Evolutionary conservation across 768 basidiomycete genomes (phyloP).

Genomic region (Russula sp.): DNA sequence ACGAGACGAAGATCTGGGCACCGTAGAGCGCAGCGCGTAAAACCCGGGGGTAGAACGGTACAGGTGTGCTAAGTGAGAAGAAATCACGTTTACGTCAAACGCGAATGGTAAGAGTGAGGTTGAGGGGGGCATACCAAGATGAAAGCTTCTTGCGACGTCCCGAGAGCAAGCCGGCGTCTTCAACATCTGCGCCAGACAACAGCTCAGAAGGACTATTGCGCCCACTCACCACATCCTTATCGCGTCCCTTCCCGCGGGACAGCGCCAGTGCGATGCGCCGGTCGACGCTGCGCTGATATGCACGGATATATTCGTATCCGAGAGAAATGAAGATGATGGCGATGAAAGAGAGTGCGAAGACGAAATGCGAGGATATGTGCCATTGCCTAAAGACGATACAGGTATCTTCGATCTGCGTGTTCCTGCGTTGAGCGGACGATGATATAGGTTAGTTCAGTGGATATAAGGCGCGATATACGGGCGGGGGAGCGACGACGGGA

Average conservation of each 20-base stretch:
- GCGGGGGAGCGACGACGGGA: background rate
- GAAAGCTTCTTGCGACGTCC: slow-evolving; percentile 43
- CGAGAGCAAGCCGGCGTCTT: slow-evolving; percentile 55
- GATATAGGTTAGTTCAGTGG: too few relatives aligned
- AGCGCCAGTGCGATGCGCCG: slow-evolving; percentile 51
- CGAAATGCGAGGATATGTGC: slow-evolving; percentile 59
- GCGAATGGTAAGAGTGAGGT: background rate
- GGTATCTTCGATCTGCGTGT: slow-evolving; percentile 73
- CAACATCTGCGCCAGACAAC: slow-evolving; percentile 38
- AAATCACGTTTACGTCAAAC: background rate
- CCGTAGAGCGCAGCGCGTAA: slow-evolving; percentile 71
- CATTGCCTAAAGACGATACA: slow-evolving; percentile 79
- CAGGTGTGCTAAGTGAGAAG: slow-evolving; percentile 41
- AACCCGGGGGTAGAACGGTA: slow-evolving; percentile 51
- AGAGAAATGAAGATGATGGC: slow-evolving; percentile 65
- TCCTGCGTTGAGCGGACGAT: slow-evolving; percentile 43
- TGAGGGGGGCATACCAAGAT: slow-evolving; percentile 43
- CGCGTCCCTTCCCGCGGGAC: slow-evolving; percentile 49
- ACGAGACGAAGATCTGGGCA: slow-evolving; percentile 71
- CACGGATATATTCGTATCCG: slow-evolving; percentile 78
- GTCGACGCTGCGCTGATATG: slow-evolving; percentile 59
- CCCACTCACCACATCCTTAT: slow-evolving; percentile 41
- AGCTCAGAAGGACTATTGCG: slow-evolving; percentile 42
- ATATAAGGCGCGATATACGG: too few relatives aligned
- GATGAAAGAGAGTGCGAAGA: slow-evolving; percentile 63